These are phyloP conservation scores for Postia placenta DNA, from an alignment of 768 basidiomycete species.

Conservation along the genomic window DNA sequence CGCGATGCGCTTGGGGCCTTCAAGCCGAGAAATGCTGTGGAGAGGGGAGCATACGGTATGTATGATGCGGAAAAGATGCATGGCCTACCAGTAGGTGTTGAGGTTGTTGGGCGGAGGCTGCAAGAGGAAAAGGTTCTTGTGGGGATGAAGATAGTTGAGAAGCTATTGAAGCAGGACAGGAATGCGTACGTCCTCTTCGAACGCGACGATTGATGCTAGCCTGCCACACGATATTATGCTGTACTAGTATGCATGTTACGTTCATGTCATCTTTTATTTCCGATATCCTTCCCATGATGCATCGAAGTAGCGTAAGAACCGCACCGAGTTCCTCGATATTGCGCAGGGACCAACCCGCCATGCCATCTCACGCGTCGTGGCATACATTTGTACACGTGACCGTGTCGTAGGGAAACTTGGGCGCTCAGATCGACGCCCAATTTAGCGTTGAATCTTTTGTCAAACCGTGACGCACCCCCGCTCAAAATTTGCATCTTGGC, in stretches of 20 bases:
- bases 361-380: too few relatives aligned
- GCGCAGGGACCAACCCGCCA: too few relatives aligned
- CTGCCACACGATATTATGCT: too few relatives aligned
- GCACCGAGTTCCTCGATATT: too few relatives aligned
- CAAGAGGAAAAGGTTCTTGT: constrained; percentile 45
- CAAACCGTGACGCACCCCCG: too few relatives aligned
- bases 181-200: constrained; percentile 16
- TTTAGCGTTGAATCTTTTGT: too few relatives aligned
- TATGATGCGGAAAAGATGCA: constrained; percentile 38
- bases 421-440: too few relatives aligned
- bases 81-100: constrained; percentile 40
- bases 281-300: background rate
- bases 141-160: constrained; percentile 38
- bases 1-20: constrained; percentile 26
- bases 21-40: constrained; percentile 29
- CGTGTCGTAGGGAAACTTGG: too few relatives aligned
- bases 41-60: constrained; percentile 33
- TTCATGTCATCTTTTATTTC: background rate
- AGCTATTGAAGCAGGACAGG: constrained; percentile 11
- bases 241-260: too few relatives aligned
- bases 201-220: background rate
- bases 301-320: too few relatives aligned
- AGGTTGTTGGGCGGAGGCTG: constrained; percentile 37
- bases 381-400: too few relatives aligned
- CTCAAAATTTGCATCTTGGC: too few relatives aligned